Percentiles rank a stretch among this genome's conserved stretches.
These are phyloP conservation scores for Seiridium cupressi DNA, from an alignment of 2,329 filamentous ascomycete species.

Conservation along the genomic window DNA sequence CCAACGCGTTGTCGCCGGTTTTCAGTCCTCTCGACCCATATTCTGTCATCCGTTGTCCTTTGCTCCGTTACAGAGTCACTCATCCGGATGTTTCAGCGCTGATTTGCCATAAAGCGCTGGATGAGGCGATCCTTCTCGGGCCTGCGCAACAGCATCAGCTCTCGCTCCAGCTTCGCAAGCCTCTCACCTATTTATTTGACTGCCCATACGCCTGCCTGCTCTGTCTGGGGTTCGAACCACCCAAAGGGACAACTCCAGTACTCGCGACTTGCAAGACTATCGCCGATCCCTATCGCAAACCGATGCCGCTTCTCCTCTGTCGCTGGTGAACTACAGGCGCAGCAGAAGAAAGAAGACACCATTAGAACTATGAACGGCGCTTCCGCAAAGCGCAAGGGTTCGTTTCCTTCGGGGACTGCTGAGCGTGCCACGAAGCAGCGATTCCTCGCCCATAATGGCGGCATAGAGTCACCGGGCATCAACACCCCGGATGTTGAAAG, in stretches of 20 bases:
- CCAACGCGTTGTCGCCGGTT: background rate
- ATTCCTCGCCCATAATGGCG: constrained; percentile 39
- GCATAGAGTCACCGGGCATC: constrained; percentile 47
- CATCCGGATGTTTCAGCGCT: background rate
- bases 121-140: constrained; percentile 5
- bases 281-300: background rate
- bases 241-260: background rate
- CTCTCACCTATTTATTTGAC: background rate
- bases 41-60: background rate
- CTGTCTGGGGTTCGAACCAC: background rate
- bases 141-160: constrained; percentile 7
- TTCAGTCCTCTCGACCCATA: background rate
- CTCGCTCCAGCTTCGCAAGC: constrained; percentile 2
- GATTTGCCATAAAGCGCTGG: constrained; percentile 4
- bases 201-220: background rate
- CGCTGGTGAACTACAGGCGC: background rate
- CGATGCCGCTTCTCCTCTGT: constrained; percentile 4
- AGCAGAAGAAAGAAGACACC: background rate
- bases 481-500: constrained; percentile 43
- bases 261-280: background rate
- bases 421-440: constrained; percentile 39
- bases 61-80: background rate
- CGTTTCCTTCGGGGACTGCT: constrained; percentile 34
- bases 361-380: constrained; percentile 40
- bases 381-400: constrained; percentile 52